phyloP scores from a whole-genome alignment of 106 monocot species.

The Ottelia alismoides region DNA sequence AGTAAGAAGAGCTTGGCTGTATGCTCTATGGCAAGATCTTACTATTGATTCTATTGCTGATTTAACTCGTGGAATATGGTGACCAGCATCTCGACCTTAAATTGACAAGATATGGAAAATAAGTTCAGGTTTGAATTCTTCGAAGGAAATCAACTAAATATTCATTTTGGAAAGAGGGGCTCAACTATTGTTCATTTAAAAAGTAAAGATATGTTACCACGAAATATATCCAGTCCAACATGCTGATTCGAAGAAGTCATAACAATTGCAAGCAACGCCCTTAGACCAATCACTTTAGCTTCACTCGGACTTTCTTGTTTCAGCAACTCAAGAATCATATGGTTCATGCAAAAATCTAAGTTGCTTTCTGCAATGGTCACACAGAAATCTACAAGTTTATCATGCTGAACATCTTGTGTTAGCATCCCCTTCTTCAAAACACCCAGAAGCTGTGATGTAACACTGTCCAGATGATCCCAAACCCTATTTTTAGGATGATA shows the following conservation, averaged over 20 bases:
- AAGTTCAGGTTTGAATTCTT: no score
- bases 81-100: conserved; percentile 60
- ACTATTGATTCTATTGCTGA: conserved; percentile 89
- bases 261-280: conserved; percentile 85
- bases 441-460: conserved; percentile 82
- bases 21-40: conserved; percentile 80
- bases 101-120: no score
- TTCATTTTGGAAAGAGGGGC: no score
- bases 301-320: conserved; percentile 79
- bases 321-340: conserved; percentile 87
- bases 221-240: conserved; percentile 56
- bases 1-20: conserved; percentile 81
- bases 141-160: no score
- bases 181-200: no score
- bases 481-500: conserved; percentile 68
- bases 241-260: conserved; percentile 67
- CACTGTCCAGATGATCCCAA: conserved; percentile 97
- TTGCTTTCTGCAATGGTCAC: conserved; percentile 90
- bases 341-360: conserved; percentile 92
- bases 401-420: conserved; percentile 92
- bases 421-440: conserved; percentile 81
- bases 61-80: conserved; percentile 82
- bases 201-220: conserved; percentile 28
- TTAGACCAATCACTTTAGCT: conserved; percentile 94
- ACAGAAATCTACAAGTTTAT: conserved; percentile 98